Evolutionary conservation across 2,329 filamentous ascomycete species (phyloP), one percentile per base, ranked within the genome.

Genomic region (Zymoseptoria ardabiliae): DNA sequence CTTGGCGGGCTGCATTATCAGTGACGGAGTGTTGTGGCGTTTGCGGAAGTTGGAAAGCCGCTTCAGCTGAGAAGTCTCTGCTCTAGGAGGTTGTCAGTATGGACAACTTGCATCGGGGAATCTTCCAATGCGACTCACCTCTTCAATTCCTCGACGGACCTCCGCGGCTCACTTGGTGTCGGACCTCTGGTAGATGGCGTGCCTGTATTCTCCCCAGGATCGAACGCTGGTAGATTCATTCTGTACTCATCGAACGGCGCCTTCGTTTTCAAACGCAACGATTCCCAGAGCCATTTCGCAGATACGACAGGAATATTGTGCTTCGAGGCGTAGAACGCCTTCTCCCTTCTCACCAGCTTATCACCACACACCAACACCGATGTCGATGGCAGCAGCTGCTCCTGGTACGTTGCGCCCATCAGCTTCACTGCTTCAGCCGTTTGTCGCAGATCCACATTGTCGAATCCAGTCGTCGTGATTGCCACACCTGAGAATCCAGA

Each of bases 281-380:
- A 94, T 55, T 87, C 82, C 86, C 89, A 94, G 2, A 99, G 78
- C 94, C 94, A 99, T 21, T 87, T 83, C 19, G 85, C 83, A 7
- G 82, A 82, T 10, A 97, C 89, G n/a, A 93, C 85, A 1, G 91
- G 90, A 10, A 97, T 87, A 4, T 82, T 81, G 80, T 89, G 90
- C 66, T 86, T 81, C 8, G 85, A 72, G 0, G 91, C 91, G 69
- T 90, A 86, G 51, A 87, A 84, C 19, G 94, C 77, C 74, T 99
- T 99, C 64, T 94, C 88, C 59, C 71, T 82, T 76, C 75, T 91
- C 22, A 70, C 72, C 23, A 73, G 69, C 1, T 78, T 77, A 4
- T 65, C 49, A 74, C 78, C 80, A 58, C 85, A 84, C n/a, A 99
- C 75, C 2, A 99, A 78, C 19, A 97, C 78, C 13, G 88, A 90